Percentiles rank a stretch among this genome's conserved stretches.
These are phyloP conservation scores for Arthrobotrys entomopaga DNA, from an alignment of 2,329 filamentous ascomycete genomes.

Conservation along the genomic window DNA sequence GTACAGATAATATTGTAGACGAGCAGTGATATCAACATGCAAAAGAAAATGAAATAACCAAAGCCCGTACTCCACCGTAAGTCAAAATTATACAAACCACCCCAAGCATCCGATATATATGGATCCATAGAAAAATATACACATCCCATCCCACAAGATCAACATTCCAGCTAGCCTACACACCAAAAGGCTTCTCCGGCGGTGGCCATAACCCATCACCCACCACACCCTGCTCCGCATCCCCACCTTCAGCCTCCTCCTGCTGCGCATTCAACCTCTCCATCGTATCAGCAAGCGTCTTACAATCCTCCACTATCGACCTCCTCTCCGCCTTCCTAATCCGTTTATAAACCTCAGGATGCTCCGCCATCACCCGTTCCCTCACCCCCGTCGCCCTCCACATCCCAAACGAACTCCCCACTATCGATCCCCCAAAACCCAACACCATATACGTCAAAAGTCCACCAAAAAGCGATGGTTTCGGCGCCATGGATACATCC, in stretches of 20 bases:
- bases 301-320: background rate
- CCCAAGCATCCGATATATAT: too few species aligned
- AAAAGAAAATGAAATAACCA: too few species aligned
- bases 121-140: too few species aligned
- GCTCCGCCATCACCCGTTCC: background rate
- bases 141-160: too few species aligned
- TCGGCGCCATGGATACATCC: background rate
- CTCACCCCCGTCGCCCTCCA: background rate
- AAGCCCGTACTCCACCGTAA: too few species aligned
- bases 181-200: background rate
- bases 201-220: constrained; percentile 1
- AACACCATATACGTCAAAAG: constrained; percentile 2
- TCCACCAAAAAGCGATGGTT: constrained; percentile 3
- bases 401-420: background rate
- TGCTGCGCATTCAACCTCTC: constrained; percentile 21
- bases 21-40: too few species aligned
- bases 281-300: background rate
- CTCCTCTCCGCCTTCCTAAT: constrained; percentile 2
- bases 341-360: constrained; percentile 12
- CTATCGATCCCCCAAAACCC: background rate
- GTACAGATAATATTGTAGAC: too few species aligned
- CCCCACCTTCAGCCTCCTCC: constrained; percentile 1
- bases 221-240: background rate
- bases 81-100: too few species aligned
- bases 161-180: too few species aligned